Percentiles rank a stretch among this genome's conserved stretches.
phyloP scores from a whole-genome alignment of 352 stramenopile species.

The Phytophthora nicotianae region DNA sequence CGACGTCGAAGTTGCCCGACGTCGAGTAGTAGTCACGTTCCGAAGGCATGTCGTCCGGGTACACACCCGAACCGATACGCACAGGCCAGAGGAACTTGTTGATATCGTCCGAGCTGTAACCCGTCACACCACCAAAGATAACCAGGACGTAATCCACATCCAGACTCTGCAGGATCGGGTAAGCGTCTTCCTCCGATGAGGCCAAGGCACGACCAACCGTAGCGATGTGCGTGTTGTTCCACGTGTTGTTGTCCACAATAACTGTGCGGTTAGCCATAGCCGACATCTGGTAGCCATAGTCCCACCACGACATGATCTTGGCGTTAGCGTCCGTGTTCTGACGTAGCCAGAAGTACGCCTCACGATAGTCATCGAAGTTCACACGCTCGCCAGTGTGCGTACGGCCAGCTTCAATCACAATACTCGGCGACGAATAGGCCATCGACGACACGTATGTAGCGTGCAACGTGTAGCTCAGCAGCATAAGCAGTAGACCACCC shows the following conservation, averaged over 20 bases:
- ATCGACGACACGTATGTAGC: constrained; percentile 90
- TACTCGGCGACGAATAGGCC: constrained; percentile 92
- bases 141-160: constrained; percentile 94
- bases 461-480: constrained; percentile 91
- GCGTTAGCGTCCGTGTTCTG: constrained; percentile 91
- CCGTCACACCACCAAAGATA: constrained; percentile 89
- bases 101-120: constrained; percentile 91
- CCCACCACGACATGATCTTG: constrained; percentile 92
- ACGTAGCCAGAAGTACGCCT: constrained; percentile 92
- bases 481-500: constrained; percentile 61
- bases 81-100: constrained; percentile 95
- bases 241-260: constrained; percentile 96
- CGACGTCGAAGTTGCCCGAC: constrained; percentile 86
- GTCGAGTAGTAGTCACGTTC: constrained; percentile 90
- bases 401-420: constrained; percentile 89
- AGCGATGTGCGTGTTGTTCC: constrained; percentile 97
- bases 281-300: constrained; percentile 94
- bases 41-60: constrained; percentile 81
- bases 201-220: constrained; percentile 91
- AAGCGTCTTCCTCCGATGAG: constrained; percentile 86
- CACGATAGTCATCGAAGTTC: constrained; percentile 97
- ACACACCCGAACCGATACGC: constrained; percentile 89
- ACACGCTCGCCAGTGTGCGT: constrained; percentile 76
- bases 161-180: constrained; percentile 90
- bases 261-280: constrained; percentile 92